Evolutionary conservation across 345 rosid species (phyloP).

Genomic region (Pugionium dolabratum): DNA sequence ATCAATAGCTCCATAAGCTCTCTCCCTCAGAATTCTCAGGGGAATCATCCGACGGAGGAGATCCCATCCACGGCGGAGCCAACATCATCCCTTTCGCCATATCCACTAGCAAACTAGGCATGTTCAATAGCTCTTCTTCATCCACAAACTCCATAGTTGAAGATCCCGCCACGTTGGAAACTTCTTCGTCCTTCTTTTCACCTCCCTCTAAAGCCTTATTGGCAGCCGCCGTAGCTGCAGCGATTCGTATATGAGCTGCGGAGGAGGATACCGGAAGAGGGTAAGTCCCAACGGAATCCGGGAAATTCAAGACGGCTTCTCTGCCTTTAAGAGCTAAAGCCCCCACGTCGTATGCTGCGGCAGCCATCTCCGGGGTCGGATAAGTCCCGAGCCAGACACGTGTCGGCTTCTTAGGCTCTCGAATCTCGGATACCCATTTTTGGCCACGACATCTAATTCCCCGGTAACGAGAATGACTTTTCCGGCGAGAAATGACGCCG

Average conservation of each 20-base stretch:
- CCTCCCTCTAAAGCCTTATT: slow-evolving; percentile 21
- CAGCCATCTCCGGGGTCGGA: slow-evolving; percentile 84
- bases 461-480: slow-evolving; percentile 52
- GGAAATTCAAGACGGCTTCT: slow-evolving; percentile 73
- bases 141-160: slow-evolving; percentile 44
- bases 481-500: slow-evolving; percentile 36
- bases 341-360: slow-evolving; percentile 85
- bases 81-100: slow-evolving; percentile 95
- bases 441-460: slow-evolving; percentile 79
- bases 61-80: slow-evolving; percentile 66
- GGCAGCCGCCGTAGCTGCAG: slow-evolving; percentile 65
- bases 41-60: slow-evolving; percentile 56
- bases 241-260: slow-evolving; percentile 60
- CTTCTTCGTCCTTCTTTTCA: not conserved
- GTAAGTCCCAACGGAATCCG: slow-evolving; percentile 47
- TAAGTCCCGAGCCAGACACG: slow-evolving; percentile 96
- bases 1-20: slow-evolving; percentile 68
- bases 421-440: slow-evolving; percentile 93
- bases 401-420: slow-evolving; percentile 82
- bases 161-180: no score
- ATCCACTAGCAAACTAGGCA: slow-evolving; percentile 80
- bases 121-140: slow-evolving; percentile 60
- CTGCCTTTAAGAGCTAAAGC: slow-evolving; percentile 73
- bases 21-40: slow-evolving; percentile 64
- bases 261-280: slow-evolving; percentile 66